phyloP scores from a whole-genome alignment of 768 basidiomycete species.

The Sporobolomyces pararoseus region DNA sequence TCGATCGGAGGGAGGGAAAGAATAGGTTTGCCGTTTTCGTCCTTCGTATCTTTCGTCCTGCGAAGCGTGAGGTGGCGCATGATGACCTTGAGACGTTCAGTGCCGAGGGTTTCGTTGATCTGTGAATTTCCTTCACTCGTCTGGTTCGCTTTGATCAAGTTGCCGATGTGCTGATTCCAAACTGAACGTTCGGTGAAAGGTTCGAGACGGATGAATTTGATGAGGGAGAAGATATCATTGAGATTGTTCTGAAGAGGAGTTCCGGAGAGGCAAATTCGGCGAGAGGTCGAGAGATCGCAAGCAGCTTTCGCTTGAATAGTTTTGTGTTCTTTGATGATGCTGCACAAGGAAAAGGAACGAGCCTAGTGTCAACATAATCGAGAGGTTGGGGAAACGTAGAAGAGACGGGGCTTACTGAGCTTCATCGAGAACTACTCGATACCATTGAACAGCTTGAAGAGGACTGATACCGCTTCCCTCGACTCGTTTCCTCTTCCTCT shows the following conservation, averaged over 20 bases:
- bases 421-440: slow-evolving; percentile 51
- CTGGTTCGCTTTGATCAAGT: slow-evolving; percentile 70
- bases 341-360: too few species aligned
- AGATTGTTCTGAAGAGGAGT: slow-evolving; percentile 99
- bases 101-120: slow-evolving; percentile 67
- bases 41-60: slow-evolving; percentile 86
- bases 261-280: slow-evolving; percentile 90
- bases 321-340: slow-evolving; percentile 91
- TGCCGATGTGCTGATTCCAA: slow-evolving; percentile 90
- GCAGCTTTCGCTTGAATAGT: slow-evolving; percentile 93
- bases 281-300: slow-evolving; percentile 88
- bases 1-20: slow-evolving; percentile 84
- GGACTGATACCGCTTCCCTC: slow-evolving; percentile 68
- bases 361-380: background rate
- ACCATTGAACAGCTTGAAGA: slow-evolving; percentile 93
- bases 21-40: slow-evolving; percentile 74
- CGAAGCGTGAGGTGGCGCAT: slow-evolving; percentile 96
- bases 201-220: slow-evolving; percentile 87
- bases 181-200: slow-evolving; percentile 89
- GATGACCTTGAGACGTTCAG: slow-evolving; percentile 89
- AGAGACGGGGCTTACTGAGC: slow-evolving; percentile 42
- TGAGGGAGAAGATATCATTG: slow-evolving; percentile 92
- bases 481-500: slow-evolving; percentile 66
- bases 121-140: slow-evolving; percentile 8
- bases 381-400: slow-evolving; percentile 1